Evolutionary conservation across 2,329 filamentous ascomycete genomes (phyloP), one percentile per base, ranked within the genome.

Genomic region (Ceratocystis albifundus): DNA sequence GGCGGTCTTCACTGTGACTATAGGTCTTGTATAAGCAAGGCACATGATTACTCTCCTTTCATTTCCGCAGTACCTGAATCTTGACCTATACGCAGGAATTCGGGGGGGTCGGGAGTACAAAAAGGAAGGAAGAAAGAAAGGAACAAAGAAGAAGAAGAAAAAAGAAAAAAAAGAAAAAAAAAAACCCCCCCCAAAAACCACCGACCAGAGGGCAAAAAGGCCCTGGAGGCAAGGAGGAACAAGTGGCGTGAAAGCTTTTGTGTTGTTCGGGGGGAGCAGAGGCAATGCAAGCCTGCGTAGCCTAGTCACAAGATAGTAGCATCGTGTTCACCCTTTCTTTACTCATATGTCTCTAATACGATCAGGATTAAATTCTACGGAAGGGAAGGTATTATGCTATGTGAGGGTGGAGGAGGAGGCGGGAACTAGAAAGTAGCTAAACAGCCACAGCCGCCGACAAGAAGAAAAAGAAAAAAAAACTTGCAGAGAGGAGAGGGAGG

Each of bases 311-410:
- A 53, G 20, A 53, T 12, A 36, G 10, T 10, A 36, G 4, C 48
- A 25, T 53, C 48, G 48, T 53, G 48, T 53, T 53, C 48, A 53
- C 48, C 22, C 48, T 53, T 53, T 25, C 48, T 53, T 53, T 25
- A 4, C 36, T 12, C 3, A 41, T 12, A 41, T 41, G 10, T 41
- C 36, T 10, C 3, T 41, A 17, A 28, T 53, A 53, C 48, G 48
- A 53, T 53, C 20, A 25, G 48, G 20, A 53, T 53, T 25, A 25
- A 53, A 8, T 41, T 25, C 20, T 17, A 15, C 41, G 44, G 61
- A 44, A 36, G 36, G 5, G 25, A 12, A n/a, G 46, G 25, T 28
- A 4, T 28, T 28, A 28, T 25, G 41, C 6, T n/a, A 32, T 10
- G 15, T 15, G 10, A 44, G 1, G 61, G 61, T 20, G 36, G 12